Conservation (phyloP, 73 alveolate species). For the Chromera velia region DNA sequence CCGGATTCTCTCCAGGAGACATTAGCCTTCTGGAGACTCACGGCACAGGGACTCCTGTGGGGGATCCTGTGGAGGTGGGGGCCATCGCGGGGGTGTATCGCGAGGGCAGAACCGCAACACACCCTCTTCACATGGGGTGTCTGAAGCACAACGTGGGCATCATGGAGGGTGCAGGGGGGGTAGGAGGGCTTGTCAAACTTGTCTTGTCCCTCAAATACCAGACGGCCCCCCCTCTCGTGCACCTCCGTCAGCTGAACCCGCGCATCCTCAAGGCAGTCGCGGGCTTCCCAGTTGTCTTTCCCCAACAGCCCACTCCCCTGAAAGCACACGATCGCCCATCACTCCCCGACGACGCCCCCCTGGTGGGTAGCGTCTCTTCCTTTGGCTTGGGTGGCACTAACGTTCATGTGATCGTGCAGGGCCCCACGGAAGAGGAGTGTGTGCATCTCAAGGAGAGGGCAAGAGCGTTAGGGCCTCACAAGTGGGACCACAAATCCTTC, state of each 20-base stretch:
- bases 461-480: too few relatives aligned
- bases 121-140: background rate
- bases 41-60: slow-evolving; percentile 12
- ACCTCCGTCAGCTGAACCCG: slow-evolving; percentile 2
- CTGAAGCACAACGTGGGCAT: slow-evolving; percentile 12
- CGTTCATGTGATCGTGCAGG: background rate
- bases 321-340: background rate
- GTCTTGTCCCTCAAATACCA: background rate
- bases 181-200: slow-evolving; percentile 12
- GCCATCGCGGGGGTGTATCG: background rate
- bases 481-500: too few relatives aligned
- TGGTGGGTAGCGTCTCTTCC: background rate
- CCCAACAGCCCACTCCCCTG: background rate
- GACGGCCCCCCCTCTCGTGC: slow-evolving; percentile 12
- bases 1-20: slow-evolving; percentile 24
- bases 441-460: too few relatives aligned
- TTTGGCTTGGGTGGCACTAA: background rate
- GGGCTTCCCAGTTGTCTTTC: background rate
- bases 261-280: background rate
- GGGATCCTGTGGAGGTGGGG: slow-evolving; percentile 12
- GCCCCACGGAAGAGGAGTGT: too few relatives aligned
- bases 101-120: background rate
- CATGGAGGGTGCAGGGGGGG: slow-evolving; percentile 9
- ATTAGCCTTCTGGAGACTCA: slow-evolving; percentile 27
- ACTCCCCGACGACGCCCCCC: too few relatives aligned